phyloP scores from a whole-genome alignment of 2,329 filamentous ascomycete species.

The Sporothrix protearum region DNA sequence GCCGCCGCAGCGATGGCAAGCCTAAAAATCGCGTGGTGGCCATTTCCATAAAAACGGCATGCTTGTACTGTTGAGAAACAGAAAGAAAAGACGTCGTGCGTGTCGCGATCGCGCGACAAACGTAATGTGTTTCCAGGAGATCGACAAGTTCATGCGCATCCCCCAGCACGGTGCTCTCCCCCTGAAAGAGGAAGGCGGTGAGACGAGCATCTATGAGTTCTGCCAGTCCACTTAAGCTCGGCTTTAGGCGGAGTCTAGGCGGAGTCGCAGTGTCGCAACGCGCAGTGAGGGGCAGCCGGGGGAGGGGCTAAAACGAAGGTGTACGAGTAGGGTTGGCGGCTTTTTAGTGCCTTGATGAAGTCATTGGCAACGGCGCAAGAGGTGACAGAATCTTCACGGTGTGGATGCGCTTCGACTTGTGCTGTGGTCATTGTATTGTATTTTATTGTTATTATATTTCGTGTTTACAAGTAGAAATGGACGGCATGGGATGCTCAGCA shows the following conservation, averaged over 20 bases:
- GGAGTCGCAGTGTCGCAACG: background rate
- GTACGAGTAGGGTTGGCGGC: background rate
- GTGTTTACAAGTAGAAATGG: background rate
- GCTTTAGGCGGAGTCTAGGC: background rate
- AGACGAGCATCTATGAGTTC: background rate
- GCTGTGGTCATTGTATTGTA: background rate
- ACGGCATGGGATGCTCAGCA: background rate
- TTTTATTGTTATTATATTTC: background rate
- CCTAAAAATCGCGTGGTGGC: slow-evolving; percentile 43
- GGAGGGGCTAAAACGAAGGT: slow-evolving; percentile 6
- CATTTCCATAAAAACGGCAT: slow-evolving; percentile 37
- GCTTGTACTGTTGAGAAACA: background rate
- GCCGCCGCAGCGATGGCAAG: slow-evolving; percentile 60
- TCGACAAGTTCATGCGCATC: slow-evolving; percentile 14
- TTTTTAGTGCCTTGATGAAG: background rate
- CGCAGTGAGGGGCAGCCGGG: slow-evolving; percentile 10
- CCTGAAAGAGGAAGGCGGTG: slow-evolving; percentile 22
- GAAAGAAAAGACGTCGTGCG: background rate
- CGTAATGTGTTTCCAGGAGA: slow-evolving; percentile 7
- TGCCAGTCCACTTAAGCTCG: slow-evolving; percentile 5
- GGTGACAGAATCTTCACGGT: background rate
- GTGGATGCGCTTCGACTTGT: background rate
- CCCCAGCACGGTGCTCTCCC: background rate
- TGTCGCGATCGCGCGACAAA: background rate
- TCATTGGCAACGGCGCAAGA: background rate